A percentile compares a stretch with the other conserved stretches of the same genome.
Conservation (phyloP, 345 rosid genomes). For the Corchorus olitorius region DNA sequence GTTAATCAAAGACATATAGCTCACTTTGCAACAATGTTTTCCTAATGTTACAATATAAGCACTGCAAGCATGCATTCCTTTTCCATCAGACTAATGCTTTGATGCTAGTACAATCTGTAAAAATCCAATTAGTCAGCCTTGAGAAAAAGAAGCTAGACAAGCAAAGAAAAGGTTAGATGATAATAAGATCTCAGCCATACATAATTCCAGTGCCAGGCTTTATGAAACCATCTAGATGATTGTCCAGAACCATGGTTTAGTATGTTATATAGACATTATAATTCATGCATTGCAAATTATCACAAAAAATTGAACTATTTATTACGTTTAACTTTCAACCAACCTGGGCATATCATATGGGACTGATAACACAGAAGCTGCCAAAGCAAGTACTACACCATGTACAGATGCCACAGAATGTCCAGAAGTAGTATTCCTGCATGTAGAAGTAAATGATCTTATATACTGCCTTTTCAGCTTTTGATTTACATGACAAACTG, state of each 20-base stretch:
- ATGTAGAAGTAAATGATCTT: conserved; percentile 20
- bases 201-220: too few relatives aligned
- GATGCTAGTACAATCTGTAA: neutral
- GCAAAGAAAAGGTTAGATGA: too few relatives aligned
- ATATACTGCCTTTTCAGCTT: conserved; percentile 6
- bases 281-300: too few relatives aligned
- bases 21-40: neutral
- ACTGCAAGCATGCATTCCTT: too few relatives aligned
- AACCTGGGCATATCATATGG: conserved; percentile 99
- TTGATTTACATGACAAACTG: neutral
- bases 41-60: too few relatives aligned
- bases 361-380: conserved; percentile 91
- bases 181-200: too few relatives aligned
- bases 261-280: too few relatives aligned
- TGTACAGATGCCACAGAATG: conserved; percentile 67
- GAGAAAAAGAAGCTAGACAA: neutral
- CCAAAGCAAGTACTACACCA: conserved; percentile 96
- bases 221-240: too few relatives aligned
- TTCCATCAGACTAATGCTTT: neutral
- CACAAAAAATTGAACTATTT: neutral
- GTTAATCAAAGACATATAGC: too few relatives aligned
- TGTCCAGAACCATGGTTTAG: too few relatives aligned
- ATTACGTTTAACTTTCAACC: conserved; percentile 25
- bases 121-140: neutral
- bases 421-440: conserved; percentile 52